Base-by-base conservation (phyloP, 2,329 filamentous ascomycete genomes). In the Ciborinia camelliae region DNA sequence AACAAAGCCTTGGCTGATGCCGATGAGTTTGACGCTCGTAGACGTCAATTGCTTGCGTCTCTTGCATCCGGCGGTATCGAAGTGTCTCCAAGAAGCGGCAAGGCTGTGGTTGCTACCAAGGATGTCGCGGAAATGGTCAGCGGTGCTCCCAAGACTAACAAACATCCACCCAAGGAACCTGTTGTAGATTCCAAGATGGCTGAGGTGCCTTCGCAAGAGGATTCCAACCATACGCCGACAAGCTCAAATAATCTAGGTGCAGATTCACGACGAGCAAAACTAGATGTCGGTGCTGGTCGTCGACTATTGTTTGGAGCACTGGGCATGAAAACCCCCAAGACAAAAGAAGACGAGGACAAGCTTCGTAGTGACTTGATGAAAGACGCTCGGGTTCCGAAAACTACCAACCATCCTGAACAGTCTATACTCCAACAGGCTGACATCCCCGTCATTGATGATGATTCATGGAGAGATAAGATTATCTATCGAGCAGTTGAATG, bases 401-500 rank as follows among this genome's bases (percentile, higher is more conserved):
- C 77, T 52, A 65, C 67, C 15, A 71, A 73, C 32, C 20, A 48
- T 2, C 26, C 51, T 30, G 67, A 65, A 53, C 64, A 68, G 23
- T 63, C 69, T 28, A 18, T 64, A 8, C 61, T 63, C n/a, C n/a
- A 15, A 9, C 66, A 73, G 15, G 65, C 69, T 30, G 64, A 68
- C 55, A 64, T 71, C 9, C 75, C 78, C 20, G 76, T 79, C 35
- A 79, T 84, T 52, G 81, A 86, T 52, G 77, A 82, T 0, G 82
- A 90, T 37, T 82, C 84, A 28, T 97, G 93, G 93, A 85, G 85
- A 69, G 79, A 85, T 5, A 91, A 87, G 69, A 88, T 97, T 66
- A 83, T 80, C 14, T 86, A 96, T 67, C 84, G 85, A 30, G 93
- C 91, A 28, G 90, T 96, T 0, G 94, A 98, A 75, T 97, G 93